Conservation (phyloP, 2,329 filamentous ascomycete species). For the Plenodomus lindquistii region DNA sequence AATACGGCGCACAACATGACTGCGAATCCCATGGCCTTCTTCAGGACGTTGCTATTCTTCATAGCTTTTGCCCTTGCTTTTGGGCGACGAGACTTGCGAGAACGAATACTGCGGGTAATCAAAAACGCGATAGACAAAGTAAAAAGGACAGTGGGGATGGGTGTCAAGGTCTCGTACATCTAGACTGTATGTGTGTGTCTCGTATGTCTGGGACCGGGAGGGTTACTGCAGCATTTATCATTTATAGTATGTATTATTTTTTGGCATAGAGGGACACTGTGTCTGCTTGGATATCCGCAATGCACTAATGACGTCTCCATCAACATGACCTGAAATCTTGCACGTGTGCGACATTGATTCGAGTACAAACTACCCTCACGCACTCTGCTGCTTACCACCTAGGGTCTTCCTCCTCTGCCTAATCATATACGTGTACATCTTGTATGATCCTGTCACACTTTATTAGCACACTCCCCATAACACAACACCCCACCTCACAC, state of each 20-base stretch:
- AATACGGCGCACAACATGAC: conserved; percentile 57
- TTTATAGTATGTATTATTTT: conserved; percentile 1
- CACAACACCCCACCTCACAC: too few relatives aligned
- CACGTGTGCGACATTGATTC: too few relatives aligned
- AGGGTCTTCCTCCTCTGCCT: conserved; percentile 28
- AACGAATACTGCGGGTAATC: conserved; percentile 71
- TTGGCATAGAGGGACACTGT: background rate
- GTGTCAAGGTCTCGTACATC: conserved; percentile 96
- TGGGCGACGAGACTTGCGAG: conserved; percentile 72
- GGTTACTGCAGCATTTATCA: background rate
- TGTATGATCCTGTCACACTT: conserved; percentile 19
- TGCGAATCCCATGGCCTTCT: conserved; percentile 58
- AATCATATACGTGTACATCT: conserved; percentile 35
- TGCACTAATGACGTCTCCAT: background rate
- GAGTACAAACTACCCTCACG: too few relatives aligned
- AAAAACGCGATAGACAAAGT: conserved; percentile 78
- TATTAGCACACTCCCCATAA: conserved; percentile 7
- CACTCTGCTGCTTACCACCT: background rate
- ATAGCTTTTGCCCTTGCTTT: conserved; percentile 77
- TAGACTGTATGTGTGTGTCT: conserved; percentile 50
- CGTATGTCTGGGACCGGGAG: conserved; percentile 4
- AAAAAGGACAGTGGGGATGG: conserved; percentile 87
- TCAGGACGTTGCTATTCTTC: conserved; percentile 75
- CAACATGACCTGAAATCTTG: too few relatives aligned
- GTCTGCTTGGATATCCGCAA: background rate